Base-by-base conservation (phyloP, 2,329 filamentous ascomycete genomes). In the Colletotrichum neosansevieriae region DNA sequence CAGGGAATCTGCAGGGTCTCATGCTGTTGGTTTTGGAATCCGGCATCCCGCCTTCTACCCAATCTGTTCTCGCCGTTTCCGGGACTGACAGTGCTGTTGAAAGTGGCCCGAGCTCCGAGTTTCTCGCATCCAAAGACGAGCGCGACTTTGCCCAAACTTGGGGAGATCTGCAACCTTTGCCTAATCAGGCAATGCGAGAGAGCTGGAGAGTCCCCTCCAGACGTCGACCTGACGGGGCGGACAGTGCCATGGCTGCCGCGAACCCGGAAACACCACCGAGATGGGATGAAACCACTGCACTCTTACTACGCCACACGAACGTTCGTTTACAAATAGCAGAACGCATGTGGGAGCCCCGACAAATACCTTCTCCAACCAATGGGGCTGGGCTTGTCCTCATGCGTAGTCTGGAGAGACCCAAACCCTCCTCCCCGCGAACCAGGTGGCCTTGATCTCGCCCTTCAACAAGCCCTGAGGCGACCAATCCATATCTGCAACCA, bases 401-500 rank as follows among this genome's bases (percentile, higher is more conserved):
- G 32, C 62, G 11, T 49, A 50, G 34, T 57, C 44, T 21, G 58
- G 21, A 42, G 66, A 57, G 45, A 51, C 54, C 63, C 63, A 82
- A 3, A 83, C 80, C 70, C 72, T 77, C 45, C 70, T 69, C 2
- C 84, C 84, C 2, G 73, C 77, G 67, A 82, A 83, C 83, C 84
- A 87, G 1, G 85, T 86, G 76, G 86, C 79, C 50, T 70, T 69
- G 3, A 86, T 76, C 65, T 70, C 76, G 2, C 82, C 81, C 17
- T 78, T 73, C 60, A 84, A 74, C 57, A 87, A 74, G 67, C 75
- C 79, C 32, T 79, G 78, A 34, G 78, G 75, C 17, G 81, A 78
- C 81, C 83, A 86, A 19, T 78, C 74, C 81, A 85, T 82, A 69
- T 86, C 82, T 6, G 85, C 77, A 2, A 86, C 78, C 17, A 83